Conservation (phyloP, 208 protist species). For the Porcisia hertigi region DNA sequence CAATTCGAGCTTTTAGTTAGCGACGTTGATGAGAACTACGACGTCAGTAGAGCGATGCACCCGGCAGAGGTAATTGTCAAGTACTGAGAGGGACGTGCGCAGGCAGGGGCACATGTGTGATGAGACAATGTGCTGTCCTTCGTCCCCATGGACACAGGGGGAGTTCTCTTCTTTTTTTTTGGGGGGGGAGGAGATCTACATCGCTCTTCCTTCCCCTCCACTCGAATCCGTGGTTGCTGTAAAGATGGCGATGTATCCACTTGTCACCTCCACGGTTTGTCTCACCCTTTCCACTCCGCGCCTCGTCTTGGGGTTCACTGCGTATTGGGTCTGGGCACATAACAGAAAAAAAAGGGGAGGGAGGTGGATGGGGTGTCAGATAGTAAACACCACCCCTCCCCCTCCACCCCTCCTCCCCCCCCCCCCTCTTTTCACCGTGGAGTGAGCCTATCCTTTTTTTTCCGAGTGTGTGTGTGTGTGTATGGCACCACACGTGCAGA, state of each 20-base stretch:
- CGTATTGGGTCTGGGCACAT: neutral
- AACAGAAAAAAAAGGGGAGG: neutral
- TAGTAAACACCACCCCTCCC: neutral
- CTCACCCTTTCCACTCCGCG: too few species aligned
- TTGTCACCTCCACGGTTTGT: too few species aligned
- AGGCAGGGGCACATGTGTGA: neutral
- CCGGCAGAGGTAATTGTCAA: constrained; percentile 49
- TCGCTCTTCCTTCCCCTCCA: neutral
- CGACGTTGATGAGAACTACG: constrained; percentile 50
- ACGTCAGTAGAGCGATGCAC: constrained; percentile 37
- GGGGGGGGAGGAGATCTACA: neutral
- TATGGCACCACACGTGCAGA: neutral
- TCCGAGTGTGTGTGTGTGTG: neutral
- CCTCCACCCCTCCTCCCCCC: neutral
- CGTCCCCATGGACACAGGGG: too few species aligned
- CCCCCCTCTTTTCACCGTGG: neutral
- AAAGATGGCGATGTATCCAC: neutral
- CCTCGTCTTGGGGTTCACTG: too few species aligned
- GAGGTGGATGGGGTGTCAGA: neutral
- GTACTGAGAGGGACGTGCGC: constrained; percentile 4
- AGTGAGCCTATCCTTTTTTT: neutral
- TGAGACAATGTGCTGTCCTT: neutral
- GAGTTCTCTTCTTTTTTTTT: too few species aligned
- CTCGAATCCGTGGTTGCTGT: neutral
- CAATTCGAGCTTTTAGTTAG: constrained; percentile 58